Evolutionary conservation across 768 basidiomycete genomes (phyloP).

Genomic region (Rhizopogon vesiculosus): DNA sequence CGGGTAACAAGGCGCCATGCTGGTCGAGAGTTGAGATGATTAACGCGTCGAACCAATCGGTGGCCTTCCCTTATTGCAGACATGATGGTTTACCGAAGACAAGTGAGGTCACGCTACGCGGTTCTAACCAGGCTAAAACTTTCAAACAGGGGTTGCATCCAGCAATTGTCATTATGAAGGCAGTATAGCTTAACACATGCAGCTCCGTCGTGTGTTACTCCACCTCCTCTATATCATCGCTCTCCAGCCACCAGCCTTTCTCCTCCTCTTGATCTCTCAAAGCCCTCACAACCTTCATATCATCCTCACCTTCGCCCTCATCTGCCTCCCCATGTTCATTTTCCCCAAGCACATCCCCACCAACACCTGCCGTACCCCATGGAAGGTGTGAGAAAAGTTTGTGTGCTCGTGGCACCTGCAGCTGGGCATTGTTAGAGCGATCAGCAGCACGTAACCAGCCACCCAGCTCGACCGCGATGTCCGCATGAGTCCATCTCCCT

Average conservation of each 20-base stretch:
- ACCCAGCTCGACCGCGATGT: slow-evolving; percentile 55
- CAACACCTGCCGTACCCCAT: slow-evolving; percentile 32
- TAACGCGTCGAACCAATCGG: background rate
- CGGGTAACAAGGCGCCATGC: background rate
- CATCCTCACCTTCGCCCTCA: slow-evolving; percentile 23
- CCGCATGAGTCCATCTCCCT: slow-evolving; percentile 46
- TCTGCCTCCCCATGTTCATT: slow-evolving; percentile 23
- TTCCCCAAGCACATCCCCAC: slow-evolving; percentile 21
- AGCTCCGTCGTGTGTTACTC: slow-evolving; percentile 6
- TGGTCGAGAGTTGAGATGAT: background rate
- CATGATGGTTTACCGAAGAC: background rate
- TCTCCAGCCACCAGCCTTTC: slow-evolving; percentile 40
- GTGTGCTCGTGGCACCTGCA: slow-evolving; percentile 31
- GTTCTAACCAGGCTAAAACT: no score
- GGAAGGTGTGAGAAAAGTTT: slow-evolving; percentile 47
- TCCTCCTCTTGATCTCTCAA: slow-evolving; percentile 24
- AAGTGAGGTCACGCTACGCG: background rate
- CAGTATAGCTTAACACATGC: background rate
- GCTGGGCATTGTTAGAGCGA: background rate
- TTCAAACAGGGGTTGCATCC: background rate
- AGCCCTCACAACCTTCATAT: slow-evolving; percentile 22
- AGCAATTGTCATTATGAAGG: background rate
- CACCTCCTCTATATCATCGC: slow-evolving; percentile 53
- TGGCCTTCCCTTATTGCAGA: background rate
- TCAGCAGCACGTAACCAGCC: slow-evolving; percentile 52